Conservation (phyloP, 2,329 filamentous ascomycete genomes). For the Aspergillus fructus region DNA sequence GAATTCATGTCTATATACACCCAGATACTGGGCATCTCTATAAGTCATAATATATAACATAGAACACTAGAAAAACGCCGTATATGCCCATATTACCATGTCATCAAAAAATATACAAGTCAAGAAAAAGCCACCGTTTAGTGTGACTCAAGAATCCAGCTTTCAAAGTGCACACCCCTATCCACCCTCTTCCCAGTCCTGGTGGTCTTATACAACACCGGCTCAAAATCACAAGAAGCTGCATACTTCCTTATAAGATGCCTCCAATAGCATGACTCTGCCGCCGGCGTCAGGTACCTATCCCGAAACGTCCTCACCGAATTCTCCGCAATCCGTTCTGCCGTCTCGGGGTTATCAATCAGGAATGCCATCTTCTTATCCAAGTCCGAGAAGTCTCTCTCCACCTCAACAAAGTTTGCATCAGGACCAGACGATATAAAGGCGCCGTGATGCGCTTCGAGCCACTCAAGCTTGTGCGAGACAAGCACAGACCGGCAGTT, state of each 20-base stretch:
- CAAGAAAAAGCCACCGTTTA: not conserved
- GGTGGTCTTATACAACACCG: conserved; percentile 33
- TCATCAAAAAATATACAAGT: not conserved
- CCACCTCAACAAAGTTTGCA: conserved; percentile 52
- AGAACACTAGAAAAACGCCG: not conserved
- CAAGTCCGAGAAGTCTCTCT: conserved; percentile 58
- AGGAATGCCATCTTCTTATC: conserved; percentile 44
- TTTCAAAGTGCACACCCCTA: conserved; percentile 43
- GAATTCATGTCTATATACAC: not conserved
- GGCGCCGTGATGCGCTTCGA: conserved; percentile 50
- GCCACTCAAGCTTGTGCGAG: conserved; percentile 50
- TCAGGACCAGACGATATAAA: conserved; percentile 46
- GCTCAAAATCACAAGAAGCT: conserved; percentile 42
- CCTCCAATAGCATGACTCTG: conserved; percentile 58
- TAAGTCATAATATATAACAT: not conserved
- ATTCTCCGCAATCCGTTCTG: conserved; percentile 53
- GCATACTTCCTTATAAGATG: conserved; percentile 43
- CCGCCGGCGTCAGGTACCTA: conserved; percentile 54
- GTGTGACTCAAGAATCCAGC: conserved; percentile 29
- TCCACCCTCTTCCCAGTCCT: conserved; percentile 29
- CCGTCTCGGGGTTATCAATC: conserved; percentile 42
- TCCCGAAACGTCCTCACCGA: conserved; percentile 50
- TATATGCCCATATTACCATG: not conserved
- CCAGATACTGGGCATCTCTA: not conserved
- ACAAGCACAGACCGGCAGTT: conserved; percentile 53